Evolutionary conservation across 441 rosid species (phyloP).

Genomic region (Corymbia citriodora): DNA sequence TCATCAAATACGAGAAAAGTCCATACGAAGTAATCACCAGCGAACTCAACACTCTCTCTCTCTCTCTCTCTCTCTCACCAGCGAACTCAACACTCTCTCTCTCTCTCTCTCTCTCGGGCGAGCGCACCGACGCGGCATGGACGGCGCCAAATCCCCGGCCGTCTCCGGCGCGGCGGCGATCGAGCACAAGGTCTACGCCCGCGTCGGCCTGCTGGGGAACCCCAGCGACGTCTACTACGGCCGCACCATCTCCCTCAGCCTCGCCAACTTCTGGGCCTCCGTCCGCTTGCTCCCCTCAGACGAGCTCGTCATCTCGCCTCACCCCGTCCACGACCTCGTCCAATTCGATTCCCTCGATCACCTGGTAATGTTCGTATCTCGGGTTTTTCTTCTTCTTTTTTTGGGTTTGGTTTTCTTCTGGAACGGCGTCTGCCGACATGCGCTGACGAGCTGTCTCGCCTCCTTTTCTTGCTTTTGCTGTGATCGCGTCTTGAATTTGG

Average conservation of each 20-base stretch:
- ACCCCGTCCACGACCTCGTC: conserved; percentile 75
- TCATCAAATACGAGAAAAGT: not conserved
- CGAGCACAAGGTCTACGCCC: conserved; percentile 58
- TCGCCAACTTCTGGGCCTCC: conserved; percentile 80
- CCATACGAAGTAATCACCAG: not conserved
- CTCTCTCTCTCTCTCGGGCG: not conserved
- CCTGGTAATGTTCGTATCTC: conserved; percentile 33
- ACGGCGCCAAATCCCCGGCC: not conserved
- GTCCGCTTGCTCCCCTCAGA: conserved; percentile 58
- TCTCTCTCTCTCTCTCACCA: not conserved
- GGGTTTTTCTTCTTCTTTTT: not conserved
- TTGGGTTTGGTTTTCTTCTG: not conserved
- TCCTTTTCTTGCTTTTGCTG: not conserved
- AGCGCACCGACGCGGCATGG: not conserved
- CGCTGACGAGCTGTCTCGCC: not conserved
- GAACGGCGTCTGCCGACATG: not conserved
- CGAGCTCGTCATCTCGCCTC: conserved; percentile 61
- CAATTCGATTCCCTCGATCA: conserved; percentile 61
- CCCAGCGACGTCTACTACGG: conserved; percentile 92
- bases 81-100: not conserved
- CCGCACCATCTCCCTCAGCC: conserved; percentile 61
- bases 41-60: not conserved
- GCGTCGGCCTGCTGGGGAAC: conserved; percentile 74
- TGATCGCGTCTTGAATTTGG: not conserved
- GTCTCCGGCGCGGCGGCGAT: conserved; percentile 4